phyloP scores from a whole-genome alignment of 441 rosid species.

The Viola pubescens region DNA sequence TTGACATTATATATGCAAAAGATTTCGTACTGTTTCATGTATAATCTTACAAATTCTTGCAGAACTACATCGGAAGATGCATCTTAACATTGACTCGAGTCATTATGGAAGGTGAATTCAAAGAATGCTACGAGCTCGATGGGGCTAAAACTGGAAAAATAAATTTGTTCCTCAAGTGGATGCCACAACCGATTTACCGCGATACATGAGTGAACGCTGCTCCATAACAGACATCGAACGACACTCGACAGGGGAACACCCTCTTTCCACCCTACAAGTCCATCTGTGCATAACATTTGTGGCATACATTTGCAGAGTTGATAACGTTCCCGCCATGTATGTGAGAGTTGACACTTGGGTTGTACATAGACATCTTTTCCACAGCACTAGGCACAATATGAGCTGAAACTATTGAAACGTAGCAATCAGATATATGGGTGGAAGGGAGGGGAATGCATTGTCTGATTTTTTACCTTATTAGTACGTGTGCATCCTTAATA shows the following conservation, averaged over 20 bases:
- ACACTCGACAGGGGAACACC: neutral
- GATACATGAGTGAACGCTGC: conserved; percentile 35
- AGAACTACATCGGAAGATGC: conserved; percentile 93
- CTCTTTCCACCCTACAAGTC: neutral
- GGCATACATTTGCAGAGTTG: neutral
- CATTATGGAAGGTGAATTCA: conserved; percentile 75
- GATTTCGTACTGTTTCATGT: neutral
- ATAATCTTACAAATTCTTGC: conserved; percentile 10
- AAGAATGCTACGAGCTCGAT: conserved; percentile 50
- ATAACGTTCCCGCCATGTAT: conserved; percentile 5
- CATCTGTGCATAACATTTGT: neutral
- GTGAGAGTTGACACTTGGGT: neutral
- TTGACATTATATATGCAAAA: neutral
- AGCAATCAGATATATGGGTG: neutral
- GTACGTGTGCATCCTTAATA: too few relatives aligned
- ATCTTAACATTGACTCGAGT: conserved; percentile 83
- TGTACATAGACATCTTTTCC: conserved; percentile 20
- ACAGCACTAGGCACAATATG: neutral
- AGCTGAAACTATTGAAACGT: too few relatives aligned
- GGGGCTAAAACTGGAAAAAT: conserved; percentile 65
- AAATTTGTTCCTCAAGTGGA: conserved; percentile 75
- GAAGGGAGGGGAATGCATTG: neutral
- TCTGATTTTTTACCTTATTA: too few relatives aligned
- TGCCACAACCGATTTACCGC: conserved; percentile 81
- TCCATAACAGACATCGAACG: neutral